Conservation (phyloP, 805 yeast genomes). For the Yamadazyma akitaensis region DNA sequence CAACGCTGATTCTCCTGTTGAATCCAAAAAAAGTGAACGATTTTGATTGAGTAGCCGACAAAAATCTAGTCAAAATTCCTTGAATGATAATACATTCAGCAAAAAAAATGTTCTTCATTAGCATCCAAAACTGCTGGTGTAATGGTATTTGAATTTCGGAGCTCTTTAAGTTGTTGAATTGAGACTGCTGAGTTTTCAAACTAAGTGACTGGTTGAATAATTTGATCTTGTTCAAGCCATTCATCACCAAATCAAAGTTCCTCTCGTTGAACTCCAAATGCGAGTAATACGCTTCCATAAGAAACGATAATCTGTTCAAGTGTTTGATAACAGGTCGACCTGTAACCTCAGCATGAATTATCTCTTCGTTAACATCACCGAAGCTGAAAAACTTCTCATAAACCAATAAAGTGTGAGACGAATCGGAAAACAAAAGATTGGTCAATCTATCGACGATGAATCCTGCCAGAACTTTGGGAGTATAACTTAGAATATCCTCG, state of each 20-base stretch:
- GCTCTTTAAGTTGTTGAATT: not conserved
- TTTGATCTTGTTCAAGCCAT: slow-evolving; percentile 21
- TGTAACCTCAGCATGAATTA: not conserved
- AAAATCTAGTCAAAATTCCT: slow-evolving; percentile 41
- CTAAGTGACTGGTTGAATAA: slow-evolving; percentile 26
- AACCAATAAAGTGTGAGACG: slow-evolving; percentile 7
- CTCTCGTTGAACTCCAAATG: slow-evolving; percentile 11
- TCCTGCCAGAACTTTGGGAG: slow-evolving; percentile 16
- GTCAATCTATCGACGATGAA: slow-evolving; percentile 19
- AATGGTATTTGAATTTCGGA: not conserved
- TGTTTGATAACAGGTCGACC: slow-evolving; percentile 45
- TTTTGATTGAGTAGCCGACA: slow-evolving; percentile 13
- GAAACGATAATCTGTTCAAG: slow-evolving; percentile 45
- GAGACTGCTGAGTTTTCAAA: slow-evolving; percentile 14
- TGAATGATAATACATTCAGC: slow-evolving; percentile 50
- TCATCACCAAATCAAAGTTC: slow-evolving; percentile 19
- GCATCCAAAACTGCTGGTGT: slow-evolving; percentile 32
- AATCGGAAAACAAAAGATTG: slow-evolving; percentile 20
- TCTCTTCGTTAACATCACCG: not conserved
- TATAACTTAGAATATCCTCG: slow-evolving; percentile 5
- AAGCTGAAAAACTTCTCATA: slow-evolving; percentile 18
- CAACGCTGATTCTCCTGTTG: slow-evolving; percentile 2
- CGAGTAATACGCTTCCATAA: slow-evolving; percentile 38
- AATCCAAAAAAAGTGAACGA: slow-evolving; percentile 4
- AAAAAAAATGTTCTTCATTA: slow-evolving; percentile 43